These are phyloP conservation scores for Leccinum uliginosum DNA, from an alignment of 768 basidiomycete species.

Conservation along the genomic window DNA sequence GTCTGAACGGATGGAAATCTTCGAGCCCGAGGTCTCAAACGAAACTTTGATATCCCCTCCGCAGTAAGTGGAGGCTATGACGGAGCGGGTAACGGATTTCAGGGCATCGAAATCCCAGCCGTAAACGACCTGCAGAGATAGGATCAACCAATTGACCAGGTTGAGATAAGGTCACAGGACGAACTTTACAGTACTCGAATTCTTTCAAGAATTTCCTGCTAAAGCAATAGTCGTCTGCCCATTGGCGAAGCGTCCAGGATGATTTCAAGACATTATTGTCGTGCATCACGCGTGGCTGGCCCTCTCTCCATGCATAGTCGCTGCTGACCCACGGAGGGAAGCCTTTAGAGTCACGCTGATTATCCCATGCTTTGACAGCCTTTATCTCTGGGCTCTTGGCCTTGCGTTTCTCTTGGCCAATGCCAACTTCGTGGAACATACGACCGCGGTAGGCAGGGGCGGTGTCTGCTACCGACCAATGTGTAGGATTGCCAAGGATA, in stretches of 20 bases:
- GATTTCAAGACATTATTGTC: constrained; percentile 38
- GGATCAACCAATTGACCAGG: constrained; percentile 20
- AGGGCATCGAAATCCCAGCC: constrained; percentile 53
- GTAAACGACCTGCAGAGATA: constrained; percentile 42
- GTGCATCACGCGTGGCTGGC: constrained; percentile 26
- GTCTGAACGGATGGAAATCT: constrained; percentile 63
- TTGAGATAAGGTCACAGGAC: not conserved
- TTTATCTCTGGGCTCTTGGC: constrained; percentile 42
- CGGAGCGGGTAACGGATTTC: constrained; percentile 32
- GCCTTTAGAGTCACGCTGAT: constrained; percentile 43
- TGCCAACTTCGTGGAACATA: constrained; percentile 56
- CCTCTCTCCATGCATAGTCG: constrained; percentile 30
- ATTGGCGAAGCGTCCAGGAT: constrained; percentile 61
- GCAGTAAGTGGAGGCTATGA: constrained; percentile 39
- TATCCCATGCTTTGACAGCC: constrained; percentile 40
- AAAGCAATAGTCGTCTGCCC: constrained; percentile 81
- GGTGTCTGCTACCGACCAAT: constrained; percentile 61
- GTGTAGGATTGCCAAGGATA: constrained; percentile 37
- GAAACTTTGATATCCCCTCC: constrained; percentile 39
- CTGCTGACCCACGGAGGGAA: constrained; percentile 47
- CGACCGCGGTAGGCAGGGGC: constrained; percentile 62
- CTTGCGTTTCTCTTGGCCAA: constrained; percentile 32
- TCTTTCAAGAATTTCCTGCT: constrained; percentile 72
- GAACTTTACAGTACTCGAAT: constrained; percentile 68
- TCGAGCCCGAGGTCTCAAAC: constrained; percentile 43